Conservation (phyloP, 441 rosid species). For the Mallotus japonicus region DNA sequence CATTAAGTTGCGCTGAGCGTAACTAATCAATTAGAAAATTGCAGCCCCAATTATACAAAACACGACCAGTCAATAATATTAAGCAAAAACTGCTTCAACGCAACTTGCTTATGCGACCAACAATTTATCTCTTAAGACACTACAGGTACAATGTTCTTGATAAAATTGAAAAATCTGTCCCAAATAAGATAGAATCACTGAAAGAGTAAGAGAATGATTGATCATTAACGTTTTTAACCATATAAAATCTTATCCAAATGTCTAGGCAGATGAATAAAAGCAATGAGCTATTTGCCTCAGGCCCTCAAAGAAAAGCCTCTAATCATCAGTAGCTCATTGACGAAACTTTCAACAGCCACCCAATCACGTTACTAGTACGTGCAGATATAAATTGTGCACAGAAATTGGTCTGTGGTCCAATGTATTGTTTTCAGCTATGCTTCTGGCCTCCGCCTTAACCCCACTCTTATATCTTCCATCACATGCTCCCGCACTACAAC, state of each 20-base stretch:
- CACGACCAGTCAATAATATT: too few relatives aligned
- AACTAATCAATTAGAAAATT: too few relatives aligned
- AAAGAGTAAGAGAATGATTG: too few relatives aligned
- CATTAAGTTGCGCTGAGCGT: background rate
- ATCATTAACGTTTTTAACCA: background rate
- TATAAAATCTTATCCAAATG: background rate
- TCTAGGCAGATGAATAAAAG: background rate
- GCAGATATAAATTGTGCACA: background rate
- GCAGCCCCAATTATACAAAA: too few relatives aligned
- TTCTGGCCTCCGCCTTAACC: background rate
- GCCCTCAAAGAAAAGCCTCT: background rate
- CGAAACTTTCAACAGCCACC: background rate
- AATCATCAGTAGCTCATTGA: background rate
- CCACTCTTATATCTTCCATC: slow-evolving; percentile 1
- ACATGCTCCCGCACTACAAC: slow-evolving; percentile 7
- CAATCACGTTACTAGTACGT: background rate
- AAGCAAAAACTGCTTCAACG: too few relatives aligned
- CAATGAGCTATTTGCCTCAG: background rate
- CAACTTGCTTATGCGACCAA: too few relatives aligned
- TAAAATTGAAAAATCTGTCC: too few relatives aligned
- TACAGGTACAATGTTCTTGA: too few relatives aligned
- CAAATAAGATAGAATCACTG: too few relatives aligned
- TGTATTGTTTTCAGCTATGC: background rate
- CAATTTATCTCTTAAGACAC: too few relatives aligned
- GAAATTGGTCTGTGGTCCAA: background rate